These are phyloP conservation scores for Penicillium brevicompactum DNA, from an alignment of 2,329 filamentous ascomycete species.

Conservation along the genomic window DNA sequence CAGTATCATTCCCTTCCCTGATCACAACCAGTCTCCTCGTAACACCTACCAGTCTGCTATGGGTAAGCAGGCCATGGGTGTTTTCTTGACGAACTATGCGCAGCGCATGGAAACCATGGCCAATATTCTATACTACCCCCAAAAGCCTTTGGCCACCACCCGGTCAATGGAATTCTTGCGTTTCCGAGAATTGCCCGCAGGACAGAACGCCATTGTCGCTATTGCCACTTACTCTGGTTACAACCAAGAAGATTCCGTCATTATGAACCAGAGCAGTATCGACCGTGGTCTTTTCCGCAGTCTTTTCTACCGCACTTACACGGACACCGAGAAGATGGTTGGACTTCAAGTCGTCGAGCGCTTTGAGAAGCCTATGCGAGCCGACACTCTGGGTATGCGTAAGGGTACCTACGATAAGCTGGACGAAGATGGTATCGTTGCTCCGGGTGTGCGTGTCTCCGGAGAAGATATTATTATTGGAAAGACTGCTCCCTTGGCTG, in stretches of 20 bases:
- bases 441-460: slow-evolving; percentile 89
- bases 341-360: slow-evolving; percentile 89
- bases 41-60: slow-evolving; percentile 99
- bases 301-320: slow-evolving; percentile 97
- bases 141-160: slow-evolving; percentile 94
- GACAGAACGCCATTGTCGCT: slow-evolving; percentile 97
- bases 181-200: slow-evolving; percentile 94
- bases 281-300: slow-evolving; percentile 96
- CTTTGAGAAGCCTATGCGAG: slow-evolving; percentile 91
- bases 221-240: slow-evolving; percentile 98
- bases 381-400: slow-evolving; percentile 88
- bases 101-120: slow-evolving; percentile 99
- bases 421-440: slow-evolving; percentile 92
- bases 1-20: slow-evolving; percentile 98
- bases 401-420: slow-evolving; percentile 97
- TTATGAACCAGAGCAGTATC: slow-evolving; percentile 99
- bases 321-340: slow-evolving; percentile 93
- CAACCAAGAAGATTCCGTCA: slow-evolving; percentile 99
- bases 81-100: slow-evolving; percentile 95
- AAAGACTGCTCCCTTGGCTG: slow-evolving; percentile 92
- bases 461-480: slow-evolving; percentile 99
- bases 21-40: slow-evolving; percentile 96
- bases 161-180: slow-evolving; percentile 98
- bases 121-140: slow-evolving; percentile 97
- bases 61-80: slow-evolving; percentile 99